Percentiles rank a stretch among this genome's conserved stretches.
Evolutionary conservation across 768 basidiomycete species (phyloP).

Genomic region (Leccinum broughii): DNA sequence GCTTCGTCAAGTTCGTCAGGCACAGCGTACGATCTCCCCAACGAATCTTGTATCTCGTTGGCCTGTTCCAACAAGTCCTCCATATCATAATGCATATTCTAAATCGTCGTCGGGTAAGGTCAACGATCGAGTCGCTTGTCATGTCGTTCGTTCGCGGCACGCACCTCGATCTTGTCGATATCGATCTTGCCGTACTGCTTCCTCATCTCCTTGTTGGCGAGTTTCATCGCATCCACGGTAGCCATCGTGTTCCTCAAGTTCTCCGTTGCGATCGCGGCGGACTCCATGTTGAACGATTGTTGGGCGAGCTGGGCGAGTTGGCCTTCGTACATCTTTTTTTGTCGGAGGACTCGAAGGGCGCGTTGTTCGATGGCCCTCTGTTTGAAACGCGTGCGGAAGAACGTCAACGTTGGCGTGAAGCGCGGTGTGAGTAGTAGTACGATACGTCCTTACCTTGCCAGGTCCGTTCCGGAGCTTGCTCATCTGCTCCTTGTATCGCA

Average conservation of each 20-base stretch:
- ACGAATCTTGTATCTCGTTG: constrained; percentile 94
- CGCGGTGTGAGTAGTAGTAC: not conserved
- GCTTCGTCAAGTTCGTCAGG: constrained; percentile 98
- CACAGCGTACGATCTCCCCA: constrained; percentile 92
- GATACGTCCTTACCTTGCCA: constrained; percentile 68
- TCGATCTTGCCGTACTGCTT: constrained; percentile 98
- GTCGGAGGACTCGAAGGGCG: constrained; percentile 90
- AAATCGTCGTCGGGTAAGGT: constrained; percentile 9
- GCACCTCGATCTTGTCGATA: constrained; percentile 96
- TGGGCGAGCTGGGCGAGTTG: constrained; percentile 90
- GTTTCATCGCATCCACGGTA: constrained; percentile 94
- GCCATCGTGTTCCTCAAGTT: constrained; percentile 99
- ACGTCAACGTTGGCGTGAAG: not conserved
- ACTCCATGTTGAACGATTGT: constrained; percentile 99
- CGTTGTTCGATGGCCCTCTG: constrained; percentile 92
- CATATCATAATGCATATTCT: constrained; percentile 98
- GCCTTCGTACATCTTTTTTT: constrained; percentile 94
- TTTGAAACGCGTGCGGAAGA: not conserved
- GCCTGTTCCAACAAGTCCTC: constrained; percentile 95
- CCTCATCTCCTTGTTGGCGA: constrained; percentile 93
- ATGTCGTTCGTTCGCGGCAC: constrained; percentile 14
- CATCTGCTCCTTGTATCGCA: constrained; percentile 95
- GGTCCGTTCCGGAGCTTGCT: constrained; percentile 89
- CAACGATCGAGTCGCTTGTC: not conserved
- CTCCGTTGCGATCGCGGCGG: constrained; percentile 92